A percentile compares a stretch with the other conserved stretches of the same genome.
phyloP scores from a whole-genome alignment of 1,284 basidiomycete species.

The Apiotrichum laibachii region DNA sequence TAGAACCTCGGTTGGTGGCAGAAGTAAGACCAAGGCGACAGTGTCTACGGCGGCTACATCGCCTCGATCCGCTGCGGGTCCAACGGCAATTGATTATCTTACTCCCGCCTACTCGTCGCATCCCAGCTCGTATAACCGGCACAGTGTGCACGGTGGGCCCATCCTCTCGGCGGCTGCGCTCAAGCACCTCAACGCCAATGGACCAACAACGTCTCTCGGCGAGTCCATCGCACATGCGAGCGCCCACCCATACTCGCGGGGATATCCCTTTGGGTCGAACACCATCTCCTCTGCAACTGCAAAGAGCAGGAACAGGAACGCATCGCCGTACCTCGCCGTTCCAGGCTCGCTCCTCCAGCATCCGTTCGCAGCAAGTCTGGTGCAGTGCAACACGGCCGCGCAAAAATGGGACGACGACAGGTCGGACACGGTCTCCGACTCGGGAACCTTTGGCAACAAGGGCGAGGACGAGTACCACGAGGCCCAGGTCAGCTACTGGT shows the following conservation, averaged over 20 bases:
- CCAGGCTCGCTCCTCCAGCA: background rate
- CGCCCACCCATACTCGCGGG: background rate
- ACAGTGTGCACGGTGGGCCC: conserved; percentile 1
- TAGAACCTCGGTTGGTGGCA: no score
- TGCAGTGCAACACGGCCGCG: background rate
- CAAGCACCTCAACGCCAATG: background rate
- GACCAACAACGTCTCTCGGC: background rate
- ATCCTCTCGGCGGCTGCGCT: background rate
- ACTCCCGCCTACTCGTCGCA: no score
- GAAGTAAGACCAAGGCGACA: no score
- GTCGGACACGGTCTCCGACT: background rate
- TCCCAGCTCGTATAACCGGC: background rate
- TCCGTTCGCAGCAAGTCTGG: background rate
- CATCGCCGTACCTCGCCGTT: no score
- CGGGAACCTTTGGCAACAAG: conserved; percentile 3
- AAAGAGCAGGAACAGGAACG: no score
- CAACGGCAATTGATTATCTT: no score
- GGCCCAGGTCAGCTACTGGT: background rate
- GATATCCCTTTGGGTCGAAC: background rate
- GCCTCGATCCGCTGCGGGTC: no score
- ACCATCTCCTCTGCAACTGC: no score
- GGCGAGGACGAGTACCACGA: background rate
- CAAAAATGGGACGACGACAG: background rate
- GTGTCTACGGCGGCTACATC: no score
- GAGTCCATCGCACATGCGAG: no score